Base-by-base conservation (phyloP, 306 rosid genomes). In the Begonia fuchsioides region DNA sequence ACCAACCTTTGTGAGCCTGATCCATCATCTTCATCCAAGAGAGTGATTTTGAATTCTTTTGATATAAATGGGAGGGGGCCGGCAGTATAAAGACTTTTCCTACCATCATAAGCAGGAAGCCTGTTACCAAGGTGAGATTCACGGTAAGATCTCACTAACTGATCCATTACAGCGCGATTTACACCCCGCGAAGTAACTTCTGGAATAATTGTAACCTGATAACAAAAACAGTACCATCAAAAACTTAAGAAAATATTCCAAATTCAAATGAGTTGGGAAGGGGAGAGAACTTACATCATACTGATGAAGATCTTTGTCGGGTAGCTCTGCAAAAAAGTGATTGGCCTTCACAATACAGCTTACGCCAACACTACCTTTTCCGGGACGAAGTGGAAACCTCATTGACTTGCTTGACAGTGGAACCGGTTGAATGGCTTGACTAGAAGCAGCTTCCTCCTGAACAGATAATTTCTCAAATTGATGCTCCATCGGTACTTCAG, bases 21-120 rank as follows among this genome's bases (percentile, higher is more conserved):
- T 47, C 94, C 97, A 61, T 90, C 95, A 44, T 79, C 98, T 2
- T 85, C 95, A 68, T 84, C 85, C 19, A 54, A 12, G 2, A 84
- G 90, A 12, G 70, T 73, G 67, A 90, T 80, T 66, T 57, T 72
- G 14, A 90, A 90, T 53, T 90, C 98, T 68, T 71, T 84, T 0
- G 84, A 62, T 12, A 48, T 50, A 54, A 90, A 90, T 32, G 95
- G 98, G n/a, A 90, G 87, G 0, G 93, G 77, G 4, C 95, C 95
- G 43, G 95, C 95, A 47, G 95, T 81, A 40, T 84, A 90, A 6
- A 90, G 74, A 41, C 90, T 90, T 71, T 86, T 81, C 2, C 98
- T 73, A 1, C 98, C 98, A 73, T 90, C 98, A 69, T 90, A 90
- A 2, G 82, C 98, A 32, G 94, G 98, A 32, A 84, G 87, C n/a